phyloP scores from a whole-genome alignment of 2,329 filamentous ascomycete species.

The Cladosporium sp. region DNA sequence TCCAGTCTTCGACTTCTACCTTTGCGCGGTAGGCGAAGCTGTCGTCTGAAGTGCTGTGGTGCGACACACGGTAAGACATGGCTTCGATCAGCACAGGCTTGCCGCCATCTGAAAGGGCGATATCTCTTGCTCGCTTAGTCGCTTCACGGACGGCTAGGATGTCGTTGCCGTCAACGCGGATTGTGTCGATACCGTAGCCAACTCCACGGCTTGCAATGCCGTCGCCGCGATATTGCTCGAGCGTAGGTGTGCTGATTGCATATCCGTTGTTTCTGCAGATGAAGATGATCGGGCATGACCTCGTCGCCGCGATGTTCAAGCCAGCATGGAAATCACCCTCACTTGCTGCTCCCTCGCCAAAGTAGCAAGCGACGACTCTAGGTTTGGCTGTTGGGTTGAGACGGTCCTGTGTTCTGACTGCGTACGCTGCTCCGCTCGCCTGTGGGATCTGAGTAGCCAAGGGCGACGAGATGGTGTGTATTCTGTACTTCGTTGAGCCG shows the following conservation, averaged over 20 bases:
- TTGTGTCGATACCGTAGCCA: constrained; percentile 91
- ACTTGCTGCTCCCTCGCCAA: constrained; percentile 85
- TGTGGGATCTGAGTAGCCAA: constrained; percentile 88
- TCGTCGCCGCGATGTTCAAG: constrained; percentile 85
- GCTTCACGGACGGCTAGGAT: constrained; percentile 85
- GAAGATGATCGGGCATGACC: constrained; percentile 84
- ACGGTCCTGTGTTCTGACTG: constrained; percentile 75
- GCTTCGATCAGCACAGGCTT: constrained; percentile 86
- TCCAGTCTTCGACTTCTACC: constrained; percentile 95
- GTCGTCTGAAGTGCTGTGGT: constrained; percentile 96
- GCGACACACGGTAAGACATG: constrained; percentile 96
- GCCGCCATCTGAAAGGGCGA: constrained; percentile 79
- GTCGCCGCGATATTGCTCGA: constrained; percentile 89
- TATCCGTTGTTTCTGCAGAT: constrained; percentile 93
- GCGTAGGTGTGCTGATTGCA: constrained; percentile 83
- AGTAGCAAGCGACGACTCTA: constrained; percentile 78
- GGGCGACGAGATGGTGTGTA: constrained; percentile 84
- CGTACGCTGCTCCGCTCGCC: constrained; percentile 83
- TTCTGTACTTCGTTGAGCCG: constrained; percentile 78
- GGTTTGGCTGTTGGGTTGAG: constrained; percentile 68
- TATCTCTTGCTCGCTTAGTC: constrained; percentile 71
- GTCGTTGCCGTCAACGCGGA: constrained; percentile 91
- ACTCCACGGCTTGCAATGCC: constrained; percentile 84
- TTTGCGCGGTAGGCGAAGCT: constrained; percentile 92
- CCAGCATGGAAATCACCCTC: constrained; percentile 93